Evolutionary conservation across 345 rosid species (phyloP).

Genomic region (Bruguiera parviflora): DNA sequence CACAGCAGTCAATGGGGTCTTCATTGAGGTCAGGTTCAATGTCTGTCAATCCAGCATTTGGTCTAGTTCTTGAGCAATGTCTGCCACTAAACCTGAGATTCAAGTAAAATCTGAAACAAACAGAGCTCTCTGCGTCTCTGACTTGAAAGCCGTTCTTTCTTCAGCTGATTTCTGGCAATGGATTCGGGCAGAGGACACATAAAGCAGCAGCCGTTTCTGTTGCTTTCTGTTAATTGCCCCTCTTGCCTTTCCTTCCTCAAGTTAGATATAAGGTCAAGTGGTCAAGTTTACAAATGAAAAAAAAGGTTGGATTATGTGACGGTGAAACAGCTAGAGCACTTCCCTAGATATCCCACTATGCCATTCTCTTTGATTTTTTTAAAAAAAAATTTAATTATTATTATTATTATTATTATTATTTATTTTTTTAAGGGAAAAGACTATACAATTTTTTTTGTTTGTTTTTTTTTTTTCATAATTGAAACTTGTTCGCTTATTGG

Average conservation of each 20-base stretch:
- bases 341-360: too few species aligned
- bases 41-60: slow-evolving; percentile 54
- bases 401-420: too few species aligned
- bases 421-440: too few species aligned
- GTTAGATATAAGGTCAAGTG: neutral
- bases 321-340: neutral
- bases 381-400: too few species aligned
- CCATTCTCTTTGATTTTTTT: too few species aligned
- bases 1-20: slow-evolving; percentile 72
- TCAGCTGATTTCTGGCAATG: slow-evolving; percentile 42
- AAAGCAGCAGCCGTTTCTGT: neutral
- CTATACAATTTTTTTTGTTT: too few species aligned
- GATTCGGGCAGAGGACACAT: slow-evolving; percentile 7
- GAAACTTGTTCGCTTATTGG: too few species aligned
- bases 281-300: too few species aligned
- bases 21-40: slow-evolving; percentile 87
- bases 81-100: slow-evolving; percentile 16
- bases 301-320: slow-evolving; percentile 6
- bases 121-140: slow-evolving; percentile 16
- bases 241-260: too few species aligned
- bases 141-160: slow-evolving; percentile 9
- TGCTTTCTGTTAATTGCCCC: too few species aligned
- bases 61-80: slow-evolving; percentile 23
- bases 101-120: slow-evolving; percentile 15
- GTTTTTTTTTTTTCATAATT: too few species aligned